Conservation (phyloP, 371 early-diverging fungal genomes). For the Funneliformis caledonium region DNA sequence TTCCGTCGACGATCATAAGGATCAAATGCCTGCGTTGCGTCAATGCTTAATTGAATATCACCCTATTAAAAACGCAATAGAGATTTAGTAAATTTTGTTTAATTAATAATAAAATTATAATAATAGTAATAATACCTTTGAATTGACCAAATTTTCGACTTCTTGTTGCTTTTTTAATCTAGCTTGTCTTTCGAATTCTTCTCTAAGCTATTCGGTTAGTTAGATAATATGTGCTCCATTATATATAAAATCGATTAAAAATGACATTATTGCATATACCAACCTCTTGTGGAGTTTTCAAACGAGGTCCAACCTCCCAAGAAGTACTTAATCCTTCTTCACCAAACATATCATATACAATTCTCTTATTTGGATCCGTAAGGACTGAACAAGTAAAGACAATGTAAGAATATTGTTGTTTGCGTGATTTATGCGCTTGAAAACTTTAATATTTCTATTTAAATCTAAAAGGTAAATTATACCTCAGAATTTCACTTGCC, state of each 20-base stretch:
- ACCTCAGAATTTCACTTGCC: conserved; percentile 54
- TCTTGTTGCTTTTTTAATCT: conserved; percentile 73
- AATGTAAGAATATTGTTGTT: neutral
- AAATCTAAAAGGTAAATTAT: neutral
- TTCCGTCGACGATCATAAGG: conserved; percentile 40
- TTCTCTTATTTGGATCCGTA: conserved; percentile 77
- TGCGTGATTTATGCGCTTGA: neutral
- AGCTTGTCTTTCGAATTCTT: conserved; percentile 82
- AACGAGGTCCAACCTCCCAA: conserved; percentile 79
- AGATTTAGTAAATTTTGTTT: neutral
- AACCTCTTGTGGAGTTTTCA: conserved; percentile 86
- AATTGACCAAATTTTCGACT: conserved; percentile 79
- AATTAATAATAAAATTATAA: neutral
- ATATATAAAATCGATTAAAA: neutral
- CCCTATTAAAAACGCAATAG: conserved; percentile 42
- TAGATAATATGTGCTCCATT: neutral
- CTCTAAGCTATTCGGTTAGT: conserved; percentile 60
- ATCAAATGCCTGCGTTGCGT: conserved; percentile 60
- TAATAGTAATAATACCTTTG: conserved; percentile 51
- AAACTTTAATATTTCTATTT: neutral
- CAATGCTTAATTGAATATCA: conserved; percentile 60
- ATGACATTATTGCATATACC: neutral
- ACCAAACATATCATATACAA: conserved; percentile 93
- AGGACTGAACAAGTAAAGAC: conserved; percentile 60
- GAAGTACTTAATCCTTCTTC: conserved; percentile 77